Base-by-base conservation (phyloP, 2,329 filamentous ascomycete genomes). In the Dendryphion nanum region DNA sequence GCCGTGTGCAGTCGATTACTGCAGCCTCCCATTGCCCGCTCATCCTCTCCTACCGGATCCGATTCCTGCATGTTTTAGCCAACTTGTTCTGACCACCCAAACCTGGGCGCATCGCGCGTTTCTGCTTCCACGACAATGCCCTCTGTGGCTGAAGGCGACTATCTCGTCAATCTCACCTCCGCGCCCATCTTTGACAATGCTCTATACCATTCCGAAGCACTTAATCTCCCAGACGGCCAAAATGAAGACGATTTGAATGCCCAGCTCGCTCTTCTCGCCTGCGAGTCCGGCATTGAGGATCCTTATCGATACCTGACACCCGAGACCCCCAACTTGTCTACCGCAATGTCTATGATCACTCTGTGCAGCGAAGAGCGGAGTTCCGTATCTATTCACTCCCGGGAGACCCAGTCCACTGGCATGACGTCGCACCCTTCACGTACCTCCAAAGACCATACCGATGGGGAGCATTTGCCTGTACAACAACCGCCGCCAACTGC, bases 131-230 rank as follows among this genome's bases (percentile, higher is more conserved):
- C 41, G 18, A 34, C 57, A 48, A 65, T 65, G 61, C 42, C 47
- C 28, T 45, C 45, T 45, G 48, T 41, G 33, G 48, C 37, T 31
- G 51, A 47, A n/a, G n/a, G 23, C 50, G 51, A 58, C 41, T 33
- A 41, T 26, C 29, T 50, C 28, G 42, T 47, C 34, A 51, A 55
- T 38, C 50, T 59, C 31, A 49, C 42, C 34, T 53, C 53, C 5
- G 55, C 53, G 21, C 53, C 55, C 47, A 61, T 66, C 21, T 64
- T 66, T 41, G 61, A 64, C 48, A 52, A 66, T 39, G 47, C 49
- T 29, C 37, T 57, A 29, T 66, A 62, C 37, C 42, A 47, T 6
- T 35, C 48, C n/a, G 61, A 66, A 37, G 63, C 55, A 4, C 49
- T 66, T 17, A 35, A 43, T 18, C 48, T 62, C 10, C 48, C 53